These are phyloP conservation scores for Stephanodiscus triporus DNA, from an alignment of 108 stramenopile species.

Conservation along the genomic window DNA sequence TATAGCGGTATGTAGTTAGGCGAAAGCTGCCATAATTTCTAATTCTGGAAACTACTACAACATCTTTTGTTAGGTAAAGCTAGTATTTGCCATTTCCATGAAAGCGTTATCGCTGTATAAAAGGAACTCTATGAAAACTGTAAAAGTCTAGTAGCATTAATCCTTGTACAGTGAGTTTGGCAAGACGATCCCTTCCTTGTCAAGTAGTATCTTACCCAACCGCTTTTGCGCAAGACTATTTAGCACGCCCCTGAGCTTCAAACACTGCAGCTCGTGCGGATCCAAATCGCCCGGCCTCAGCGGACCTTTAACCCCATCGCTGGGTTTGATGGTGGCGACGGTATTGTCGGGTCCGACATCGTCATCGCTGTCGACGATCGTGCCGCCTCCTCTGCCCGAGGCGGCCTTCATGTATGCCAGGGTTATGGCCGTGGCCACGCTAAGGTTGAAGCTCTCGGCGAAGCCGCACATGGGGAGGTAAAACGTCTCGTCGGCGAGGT, in stretches of 20 bases:
- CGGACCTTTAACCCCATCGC: constrained; percentile 49
- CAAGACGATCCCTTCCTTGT: constrained; percentile 59
- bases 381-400: constrained; percentile 38
- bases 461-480: constrained; percentile 89
- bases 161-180: constrained; percentile 49
- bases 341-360: no score
- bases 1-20: no score
- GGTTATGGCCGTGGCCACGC: constrained; percentile 85
- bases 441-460: constrained; percentile 90
- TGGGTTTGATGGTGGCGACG: background rate
- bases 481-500: constrained; percentile 78
- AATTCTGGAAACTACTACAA: no score
- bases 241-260: constrained; percentile 67
- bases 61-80: no score
- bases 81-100: no score
- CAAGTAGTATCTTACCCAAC: constrained; percentile 65
- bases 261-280: constrained; percentile 64
- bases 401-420: constrained; percentile 75
- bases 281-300: constrained; percentile 81
- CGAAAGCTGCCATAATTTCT: no score
- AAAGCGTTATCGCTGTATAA: no score
- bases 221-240: constrained; percentile 72
- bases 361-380: background rate
- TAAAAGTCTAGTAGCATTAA: no score
- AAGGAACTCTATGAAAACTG: no score